phyloP scores from a whole-genome alignment of 176 grass and related monocot species.

The Raddia distichophylla region DNA sequence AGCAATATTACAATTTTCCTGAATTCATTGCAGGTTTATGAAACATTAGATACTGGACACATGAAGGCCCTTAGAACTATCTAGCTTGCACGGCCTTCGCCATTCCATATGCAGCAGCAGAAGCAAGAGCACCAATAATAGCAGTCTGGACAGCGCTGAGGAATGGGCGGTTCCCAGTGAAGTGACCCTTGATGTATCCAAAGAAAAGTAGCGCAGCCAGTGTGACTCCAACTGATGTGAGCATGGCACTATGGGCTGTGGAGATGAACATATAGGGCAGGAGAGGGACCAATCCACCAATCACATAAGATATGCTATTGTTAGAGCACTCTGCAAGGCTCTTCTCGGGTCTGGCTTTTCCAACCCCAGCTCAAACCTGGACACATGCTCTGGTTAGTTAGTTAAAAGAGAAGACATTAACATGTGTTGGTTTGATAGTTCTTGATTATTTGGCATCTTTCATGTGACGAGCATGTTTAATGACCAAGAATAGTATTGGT shows the following conservation, averaged over 20 bases:
- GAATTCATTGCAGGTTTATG: constrained; percentile 36
- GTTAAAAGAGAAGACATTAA: background rate
- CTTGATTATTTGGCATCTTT: background rate
- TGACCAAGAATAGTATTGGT: constrained; percentile 5
- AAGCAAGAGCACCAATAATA: constrained; percentile 80
- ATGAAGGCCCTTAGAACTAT: constrained; percentile 19
- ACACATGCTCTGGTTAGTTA: constrained; percentile 29
- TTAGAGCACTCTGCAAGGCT: constrained; percentile 76
- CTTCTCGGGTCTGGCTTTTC: constrained; percentile 87
- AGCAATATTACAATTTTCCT: constrained; percentile 17
- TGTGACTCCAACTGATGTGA: constrained; percentile 71
- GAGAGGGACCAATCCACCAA: constrained; percentile 82
- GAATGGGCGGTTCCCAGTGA: constrained; percentile 72
- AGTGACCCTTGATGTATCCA: constrained; percentile 80
- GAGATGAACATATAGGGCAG: constrained; percentile 78
- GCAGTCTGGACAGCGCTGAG: constrained; percentile 74
- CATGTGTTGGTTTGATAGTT: background rate
- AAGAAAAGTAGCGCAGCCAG: constrained; percentile 72
- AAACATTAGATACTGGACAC: background rate
- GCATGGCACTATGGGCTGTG: constrained; percentile 65
- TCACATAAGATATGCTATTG: constrained; percentile 72
- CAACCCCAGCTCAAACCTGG: constrained; percentile 87
- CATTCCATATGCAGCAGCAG: constrained; percentile 76
- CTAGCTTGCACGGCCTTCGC: constrained; percentile 73
- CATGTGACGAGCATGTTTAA: background rate